A percentile compares a stretch with the other conserved stretches of the same genome.
Conservation (phyloP, 2,329 filamentous ascomycete species). For the Pseudogymnoascus sp. region DNA sequence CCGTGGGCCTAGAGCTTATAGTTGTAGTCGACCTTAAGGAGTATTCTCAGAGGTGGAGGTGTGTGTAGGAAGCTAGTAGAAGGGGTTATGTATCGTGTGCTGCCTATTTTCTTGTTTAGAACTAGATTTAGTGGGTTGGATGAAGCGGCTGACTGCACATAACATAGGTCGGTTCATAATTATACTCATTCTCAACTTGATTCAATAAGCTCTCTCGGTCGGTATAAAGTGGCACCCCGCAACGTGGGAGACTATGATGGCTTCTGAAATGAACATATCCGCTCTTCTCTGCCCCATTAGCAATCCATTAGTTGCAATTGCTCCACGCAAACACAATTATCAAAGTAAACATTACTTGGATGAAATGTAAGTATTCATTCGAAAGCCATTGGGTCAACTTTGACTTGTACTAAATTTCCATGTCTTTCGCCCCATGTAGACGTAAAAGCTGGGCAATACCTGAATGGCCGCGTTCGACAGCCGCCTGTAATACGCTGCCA, state of each 20-base stretch:
- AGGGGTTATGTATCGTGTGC: no score
- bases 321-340: background rate
- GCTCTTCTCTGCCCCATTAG: background rate
- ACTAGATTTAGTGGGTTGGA: background rate
- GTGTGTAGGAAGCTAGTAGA: no score
- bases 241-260: background rate
- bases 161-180: background rate
- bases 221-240: background rate
- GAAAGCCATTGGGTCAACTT: background rate
- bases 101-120: no score
- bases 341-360: background rate
- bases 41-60: no score
- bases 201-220: background rate
- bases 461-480: background rate
- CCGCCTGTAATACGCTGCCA: conserved; percentile 1
- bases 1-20: no score
- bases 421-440: background rate
- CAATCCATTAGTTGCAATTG: background rate
- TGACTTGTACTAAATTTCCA: background rate
- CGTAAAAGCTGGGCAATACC: background rate
- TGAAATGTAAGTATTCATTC: background rate
- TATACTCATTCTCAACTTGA: background rate
- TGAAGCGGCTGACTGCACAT: background rate
- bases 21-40: no score
- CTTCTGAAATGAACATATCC: background rate